These are phyloP conservation scores for Hyphodiscus hymeniophilus DNA, from an alignment of 495 filamentous ascomycete genomes.

Conservation along the genomic window DNA sequence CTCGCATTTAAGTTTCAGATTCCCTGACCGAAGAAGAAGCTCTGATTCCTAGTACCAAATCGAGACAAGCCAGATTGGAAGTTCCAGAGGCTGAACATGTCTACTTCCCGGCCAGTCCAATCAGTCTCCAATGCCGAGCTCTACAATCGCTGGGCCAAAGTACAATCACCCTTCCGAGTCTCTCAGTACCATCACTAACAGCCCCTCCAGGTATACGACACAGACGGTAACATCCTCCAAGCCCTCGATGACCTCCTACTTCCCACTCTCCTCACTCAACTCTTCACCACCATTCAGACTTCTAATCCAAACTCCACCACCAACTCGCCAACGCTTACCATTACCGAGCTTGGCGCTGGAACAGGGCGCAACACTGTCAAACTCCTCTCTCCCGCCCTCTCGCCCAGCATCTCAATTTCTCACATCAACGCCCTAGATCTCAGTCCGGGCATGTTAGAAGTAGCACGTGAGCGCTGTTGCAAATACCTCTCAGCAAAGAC, in stretches of 20 bases:
- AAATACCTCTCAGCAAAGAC: not conserved
- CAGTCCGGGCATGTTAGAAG: slow-evolving; percentile 31
- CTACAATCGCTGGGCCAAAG: slow-evolving; percentile 37
- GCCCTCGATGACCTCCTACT: slow-evolving; percentile 53
- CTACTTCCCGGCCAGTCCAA: slow-evolving; percentile 18
- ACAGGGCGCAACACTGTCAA: slow-evolving; percentile 62
- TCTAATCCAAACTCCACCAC: not conserved
- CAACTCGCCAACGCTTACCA: slow-evolving; percentile 22
- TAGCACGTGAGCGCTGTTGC: slow-evolving; percentile 8
- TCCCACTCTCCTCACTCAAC: slow-evolving; percentile 38
- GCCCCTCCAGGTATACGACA: slow-evolving; percentile 50
- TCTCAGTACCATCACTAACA: not conserved
- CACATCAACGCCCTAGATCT: slow-evolving; percentile 42
- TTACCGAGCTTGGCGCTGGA: slow-evolving; percentile 59
- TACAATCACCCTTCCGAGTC: slow-evolving; percentile 4
- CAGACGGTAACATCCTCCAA: slow-evolving; percentile 67
- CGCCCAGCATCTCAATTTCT: slow-evolving; percentile 17
- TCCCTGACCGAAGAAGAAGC: no score
- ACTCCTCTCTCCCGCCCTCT: slow-evolving; percentile 29
- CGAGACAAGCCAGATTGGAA: no score
- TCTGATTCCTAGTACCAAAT: no score
- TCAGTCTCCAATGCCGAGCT: slow-evolving; percentile 31
- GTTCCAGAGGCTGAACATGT: slow-evolving; percentile 16
- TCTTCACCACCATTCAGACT: slow-evolving; percentile 5
- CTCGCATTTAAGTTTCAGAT: no score